A percentile compares a stretch with the other conserved stretches of the same genome.
phyloP scores from a whole-genome alignment of 179 eudicot species.

The Silene coronaria region DNA sequence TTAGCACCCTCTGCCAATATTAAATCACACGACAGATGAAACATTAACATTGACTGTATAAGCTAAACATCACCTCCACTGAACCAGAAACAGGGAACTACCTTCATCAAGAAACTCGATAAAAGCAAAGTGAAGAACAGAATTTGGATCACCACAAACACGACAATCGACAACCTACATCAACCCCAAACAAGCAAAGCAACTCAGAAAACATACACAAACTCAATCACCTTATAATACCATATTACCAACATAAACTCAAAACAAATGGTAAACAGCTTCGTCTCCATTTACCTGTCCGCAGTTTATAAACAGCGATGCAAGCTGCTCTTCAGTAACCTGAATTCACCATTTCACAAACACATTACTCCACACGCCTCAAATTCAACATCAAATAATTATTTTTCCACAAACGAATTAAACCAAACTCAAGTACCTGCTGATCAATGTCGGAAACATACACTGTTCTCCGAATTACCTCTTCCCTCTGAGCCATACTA shows the following conservation, averaged over 20 bases:
- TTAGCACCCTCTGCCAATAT: conserved; percentile 71
- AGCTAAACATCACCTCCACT: conserved; percentile 9
- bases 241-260: neutral
- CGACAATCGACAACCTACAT: conserved; percentile 92
- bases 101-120: conserved; percentile 90
- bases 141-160: conserved; percentile 87
- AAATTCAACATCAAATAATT: conserved; percentile 11
- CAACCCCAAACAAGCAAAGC: conserved; percentile 19
- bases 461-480: conserved; percentile 80
- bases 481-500: conserved; percentile 88
- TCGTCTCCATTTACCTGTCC: conserved; percentile 51
- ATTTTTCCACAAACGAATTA: conserved; percentile 7
- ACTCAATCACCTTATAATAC: conserved; percentile 3
- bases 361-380: neutral
- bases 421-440: conserved; percentile 45
- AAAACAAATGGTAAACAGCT: neutral
- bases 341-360: conserved; percentile 22
- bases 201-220: neutral
- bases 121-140: conserved; percentile 90
- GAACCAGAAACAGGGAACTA: conserved; percentile 26
- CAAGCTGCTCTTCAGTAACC: conserved; percentile 86
- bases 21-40: conserved; percentile 8
- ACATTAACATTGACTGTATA: conserved; percentile 7
- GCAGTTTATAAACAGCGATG: conserved; percentile 57
- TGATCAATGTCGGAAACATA: conserved; percentile 99